Base-by-base conservation (phyloP, 257 asterid genomes). In the Capsicum rhomboideum region DNA sequence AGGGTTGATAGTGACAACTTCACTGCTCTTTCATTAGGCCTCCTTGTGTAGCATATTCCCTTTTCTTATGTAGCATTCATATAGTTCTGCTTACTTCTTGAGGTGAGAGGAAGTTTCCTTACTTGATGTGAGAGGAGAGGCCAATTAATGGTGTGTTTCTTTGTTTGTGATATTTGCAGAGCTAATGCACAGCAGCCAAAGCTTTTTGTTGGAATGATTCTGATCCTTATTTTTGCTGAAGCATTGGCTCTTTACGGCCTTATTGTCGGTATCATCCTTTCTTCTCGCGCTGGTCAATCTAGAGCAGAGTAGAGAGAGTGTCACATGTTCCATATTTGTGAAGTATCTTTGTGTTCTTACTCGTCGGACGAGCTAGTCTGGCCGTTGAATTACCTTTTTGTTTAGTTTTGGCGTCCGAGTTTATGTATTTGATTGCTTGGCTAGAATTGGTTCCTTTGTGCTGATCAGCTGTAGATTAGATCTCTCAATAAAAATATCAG, bases 241-340 rank as follows among this genome's bases (percentile, higher is more conserved):
- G 94, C 97, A 44, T 75, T 93, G 89, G 96, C 97, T 56, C 96
- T 93, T 13, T 92, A 92, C 20, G 96, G 97, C 53, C 96, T 92
- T 82, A 93, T 93, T 86, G 96, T 93, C 23, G 97, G 97, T n/a
- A 93, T 93, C 89, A 93, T 93, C 88, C 97, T 93, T 67, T 93
- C 97, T 82, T 93, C 97, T 40, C 97, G 96, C 23, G 97, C 96
- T 88, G 95, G 97, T 74, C 97, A 93, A 88, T 93, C 97, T 75
- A 90, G 97, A 89, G 97, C 96, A 79, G 97, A 93, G 72, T 93
- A 91, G 88, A 86, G 64, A 84, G 86, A 61, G 69, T n/a, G n/a
- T 69, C n/a, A 52, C 17, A 14, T 42, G 79, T 82, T 80, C 52
- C 23, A 59, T 58, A 46, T 17, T 40, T 80, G 83, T 80, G 87